These are phyloP conservation scores for Agaricales sp. DNA, from an alignment of 1,284 basidiomycete species.

Conservation along the genomic window DNA sequence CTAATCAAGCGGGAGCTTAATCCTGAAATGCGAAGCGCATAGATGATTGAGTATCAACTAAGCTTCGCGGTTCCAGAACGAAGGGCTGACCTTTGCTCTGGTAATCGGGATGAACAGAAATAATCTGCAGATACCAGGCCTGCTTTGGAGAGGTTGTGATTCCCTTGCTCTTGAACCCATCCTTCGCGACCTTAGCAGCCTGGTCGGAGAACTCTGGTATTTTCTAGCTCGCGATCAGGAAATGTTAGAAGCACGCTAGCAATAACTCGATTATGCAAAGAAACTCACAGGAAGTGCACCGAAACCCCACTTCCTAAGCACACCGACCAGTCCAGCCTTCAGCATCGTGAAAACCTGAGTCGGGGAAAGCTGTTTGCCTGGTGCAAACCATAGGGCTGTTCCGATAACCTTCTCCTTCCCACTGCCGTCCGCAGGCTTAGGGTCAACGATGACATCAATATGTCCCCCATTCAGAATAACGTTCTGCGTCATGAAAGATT, in stretches of 20 bases:
- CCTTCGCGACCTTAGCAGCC: not conserved
- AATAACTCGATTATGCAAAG: too few relatives aligned
- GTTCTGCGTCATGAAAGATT: slow-evolving; percentile 1
- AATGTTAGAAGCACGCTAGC: too few relatives aligned
- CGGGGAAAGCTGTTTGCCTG: not conserved
- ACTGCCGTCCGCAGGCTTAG: not conserved
- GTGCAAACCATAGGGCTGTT: not conserved
- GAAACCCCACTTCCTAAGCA: not conserved
- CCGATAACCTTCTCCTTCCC: not conserved
- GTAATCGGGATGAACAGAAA: not conserved
- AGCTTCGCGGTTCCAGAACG: too few relatives aligned
- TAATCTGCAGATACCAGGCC: not conserved
- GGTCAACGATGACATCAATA: not conserved
- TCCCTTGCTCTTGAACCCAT: not conserved
- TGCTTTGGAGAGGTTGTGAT: not conserved
- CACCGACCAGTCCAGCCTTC: not conserved
- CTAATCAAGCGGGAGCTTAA: not conserved
- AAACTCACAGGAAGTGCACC: not conserved
- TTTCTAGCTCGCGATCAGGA: too few relatives aligned
- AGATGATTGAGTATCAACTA: too few relatives aligned
- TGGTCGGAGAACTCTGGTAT: slow-evolving; percentile 1
- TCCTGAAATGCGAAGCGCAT: not conserved
- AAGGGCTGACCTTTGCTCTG: not conserved
- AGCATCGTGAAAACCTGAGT: not conserved
- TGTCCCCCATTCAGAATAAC: not conserved